A percentile compares a stretch with the other conserved stretches of the same genome.
These are phyloP conservation scores for Vanrija sp. DNA, from an alignment of 1,284 basidiomycete genomes.

Conservation along the genomic window DNA sequence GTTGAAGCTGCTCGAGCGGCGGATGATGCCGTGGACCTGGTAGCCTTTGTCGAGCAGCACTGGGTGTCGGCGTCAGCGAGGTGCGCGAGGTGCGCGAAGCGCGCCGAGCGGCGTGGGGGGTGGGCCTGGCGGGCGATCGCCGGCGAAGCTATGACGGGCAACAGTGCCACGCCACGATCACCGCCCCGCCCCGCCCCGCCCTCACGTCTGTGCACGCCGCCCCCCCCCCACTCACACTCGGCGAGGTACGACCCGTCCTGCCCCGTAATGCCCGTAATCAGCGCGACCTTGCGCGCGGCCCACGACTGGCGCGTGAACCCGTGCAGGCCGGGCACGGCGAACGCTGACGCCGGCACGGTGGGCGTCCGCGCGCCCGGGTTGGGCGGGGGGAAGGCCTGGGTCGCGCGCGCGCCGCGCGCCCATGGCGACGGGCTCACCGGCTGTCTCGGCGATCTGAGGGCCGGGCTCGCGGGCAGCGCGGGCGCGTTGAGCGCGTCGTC, in stretches of 20 bases:
- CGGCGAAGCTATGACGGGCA: constrained; percentile 53
- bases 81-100: neutral
- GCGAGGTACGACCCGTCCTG: constrained; percentile 51
- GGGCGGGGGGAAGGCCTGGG: neutral
- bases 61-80: constrained; percentile 50
- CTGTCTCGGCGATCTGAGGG: too few relatives aligned
- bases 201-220: neutral
- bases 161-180: constrained; percentile 45
- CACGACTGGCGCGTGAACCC: constrained; percentile 60
- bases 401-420: neutral
- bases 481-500: constrained; percentile 10
- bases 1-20: constrained; percentile 90
- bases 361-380: neutral
- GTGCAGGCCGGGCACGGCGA: constrained; percentile 2
- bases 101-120: neutral
- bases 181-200: neutral
- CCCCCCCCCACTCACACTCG: constrained; percentile 8
- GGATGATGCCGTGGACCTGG: constrained; percentile 87
- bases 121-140: too few relatives aligned
- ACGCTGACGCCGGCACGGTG: neutral
- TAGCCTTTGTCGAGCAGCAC: constrained; percentile 80
- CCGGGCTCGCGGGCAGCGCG: neutral
- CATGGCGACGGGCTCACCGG: neutral
- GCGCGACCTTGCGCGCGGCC: constrained; percentile 76
- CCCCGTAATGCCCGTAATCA: constrained; percentile 83